Base-by-base conservation (phyloP, 163 green algal genomes). In the Chlorella variabilis region DNA sequence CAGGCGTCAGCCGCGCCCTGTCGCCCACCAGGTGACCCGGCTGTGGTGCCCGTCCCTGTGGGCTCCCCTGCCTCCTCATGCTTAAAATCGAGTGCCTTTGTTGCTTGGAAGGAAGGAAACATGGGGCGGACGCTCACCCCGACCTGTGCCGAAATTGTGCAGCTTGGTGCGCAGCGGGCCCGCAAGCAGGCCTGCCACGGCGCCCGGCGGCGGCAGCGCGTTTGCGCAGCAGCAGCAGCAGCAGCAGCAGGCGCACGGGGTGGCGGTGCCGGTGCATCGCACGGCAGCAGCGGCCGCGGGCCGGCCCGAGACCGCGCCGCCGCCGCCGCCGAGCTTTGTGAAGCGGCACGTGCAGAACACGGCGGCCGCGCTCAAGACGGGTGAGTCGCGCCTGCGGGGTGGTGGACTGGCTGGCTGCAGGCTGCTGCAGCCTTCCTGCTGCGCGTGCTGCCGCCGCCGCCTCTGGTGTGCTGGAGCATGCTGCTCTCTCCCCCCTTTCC, bases 331-430 rank as follows among this genome's bases (percentile, higher is more conserved):
- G 29, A 65, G 45, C 70, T 77, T 42, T 23, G 58, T 59, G 9
- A 65, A 66, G 33, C 45, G 70, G 5, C 70, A n/a, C 1, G 70
- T 77, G 70, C 48, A 49, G 48, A 77, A 65, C 51, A 78, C 71
- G 3, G 49, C 49, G 4, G 13, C 54, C 2, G 51, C 54, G 3
- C 54, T 58, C 8, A 68, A 79, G 54, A 38, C 59, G 17, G 59
- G 59, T 67, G 59, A 20, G 29, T 11, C 8, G 27, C 7, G n/a
- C n/a, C 59, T 67, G 59, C 29, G 6, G 59, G 59, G 27, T 62
- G 23, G 4, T 62, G n/a, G n/a, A n/a, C n/a, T n/a, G n/a, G n/a
- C n/a, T n/a, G n/a, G n/a, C n/a, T n/a, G n/a, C n/a, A n/a, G n/a
- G n/a, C 15, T 62, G 54, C 54, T 62, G 18, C 54, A 4, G 54